Conservation (phyloP, 163 green algal species). For the Scenedesmus sp. region DNA sequence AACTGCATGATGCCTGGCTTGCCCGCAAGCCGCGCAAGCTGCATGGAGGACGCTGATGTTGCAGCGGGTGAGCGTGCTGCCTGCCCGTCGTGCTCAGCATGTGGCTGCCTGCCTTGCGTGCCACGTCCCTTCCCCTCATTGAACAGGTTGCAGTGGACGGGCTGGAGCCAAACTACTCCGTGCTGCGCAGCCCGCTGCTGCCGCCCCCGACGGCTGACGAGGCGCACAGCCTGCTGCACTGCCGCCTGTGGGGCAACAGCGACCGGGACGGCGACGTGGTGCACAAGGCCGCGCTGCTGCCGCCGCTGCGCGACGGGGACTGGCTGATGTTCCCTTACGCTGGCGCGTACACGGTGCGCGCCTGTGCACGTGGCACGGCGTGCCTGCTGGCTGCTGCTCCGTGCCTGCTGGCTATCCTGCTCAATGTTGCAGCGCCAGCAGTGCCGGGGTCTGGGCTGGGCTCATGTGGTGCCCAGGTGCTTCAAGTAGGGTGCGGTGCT, state of each 20-base stretch:
- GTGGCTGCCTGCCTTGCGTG: not conserved
- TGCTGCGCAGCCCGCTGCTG: slow-evolving; percentile 57
- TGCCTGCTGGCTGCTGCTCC: slow-evolving; percentile 60
- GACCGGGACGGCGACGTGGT: slow-evolving; percentile 76
- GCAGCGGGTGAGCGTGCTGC: not conserved
- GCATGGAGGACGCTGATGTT: not conserved
- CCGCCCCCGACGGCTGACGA: slow-evolving; percentile 17
- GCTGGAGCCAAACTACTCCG: slow-evolving; percentile 52
- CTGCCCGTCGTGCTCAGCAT: not conserved
- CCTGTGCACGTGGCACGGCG: not conserved
- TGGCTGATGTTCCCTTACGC: slow-evolving; percentile 91
- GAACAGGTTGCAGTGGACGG: slow-evolving; percentile 53
- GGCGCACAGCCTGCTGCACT: not conserved
- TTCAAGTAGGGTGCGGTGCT: too few species aligned
- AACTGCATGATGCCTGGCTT: too few species aligned
- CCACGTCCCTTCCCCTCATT: not conserved
- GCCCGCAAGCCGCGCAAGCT: too few species aligned
- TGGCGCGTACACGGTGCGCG: slow-evolving; percentile 86
- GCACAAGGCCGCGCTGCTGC: slow-evolving; percentile 68
- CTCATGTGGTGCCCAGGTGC: too few species aligned
- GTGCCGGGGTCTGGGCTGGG: too few species aligned
- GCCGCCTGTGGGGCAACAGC: slow-evolving; percentile 50
- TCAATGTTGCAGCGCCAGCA: too few species aligned
- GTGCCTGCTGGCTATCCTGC: not conserved
- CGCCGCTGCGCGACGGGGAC: slow-evolving; percentile 84